Conservation (phyloP, 345 rosid species). For the Brassica carinata region DNA sequence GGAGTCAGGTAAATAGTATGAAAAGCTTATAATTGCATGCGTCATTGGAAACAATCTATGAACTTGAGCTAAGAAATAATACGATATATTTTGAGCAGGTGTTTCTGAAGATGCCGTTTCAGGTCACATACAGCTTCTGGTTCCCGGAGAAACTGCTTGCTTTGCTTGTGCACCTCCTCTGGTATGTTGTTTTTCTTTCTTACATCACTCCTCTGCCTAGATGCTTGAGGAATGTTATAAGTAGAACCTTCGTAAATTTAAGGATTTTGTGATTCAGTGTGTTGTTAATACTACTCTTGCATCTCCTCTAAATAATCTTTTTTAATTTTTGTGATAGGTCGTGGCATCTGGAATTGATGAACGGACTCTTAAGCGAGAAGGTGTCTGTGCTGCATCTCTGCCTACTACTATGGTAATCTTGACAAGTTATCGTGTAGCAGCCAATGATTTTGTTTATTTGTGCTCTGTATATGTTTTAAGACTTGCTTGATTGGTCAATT, state of each 20-base stretch:
- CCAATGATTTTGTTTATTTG: not conserved
- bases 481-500: slow-evolving; percentile 16
- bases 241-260: slow-evolving; percentile 10
- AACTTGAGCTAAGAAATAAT: slow-evolving; percentile 6
- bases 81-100: slow-evolving; percentile 50
- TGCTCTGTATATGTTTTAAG: not conserved
- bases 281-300: not conserved
- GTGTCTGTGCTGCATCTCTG: slow-evolving; percentile 96
- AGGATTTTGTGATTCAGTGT: slow-evolving; percentile 8
- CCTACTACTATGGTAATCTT: slow-evolving; percentile 86
- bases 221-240: not conserved
- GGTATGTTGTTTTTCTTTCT: slow-evolving; percentile 45
- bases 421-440: not conserved
- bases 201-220: not conserved
- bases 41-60: not conserved
- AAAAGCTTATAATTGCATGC: not conserved
- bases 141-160: slow-evolving; percentile 97
- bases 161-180: slow-evolving; percentile 99
- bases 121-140: slow-evolving; percentile 90
- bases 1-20: slow-evolving; percentile 76
- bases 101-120: slow-evolving; percentile 99
- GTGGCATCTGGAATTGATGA: slow-evolving; percentile 99
- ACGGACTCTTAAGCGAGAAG: slow-evolving; percentile 90
- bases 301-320: not conserved
- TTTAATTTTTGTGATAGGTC: slow-evolving; percentile 51